A percentile compares a stretch with the other conserved stretches of the same genome.
These are phyloP conservation scores for Mucor plumbeus DNA, from an alignment of 371 early-diverging fungal species.

Conservation along the genomic window DNA sequence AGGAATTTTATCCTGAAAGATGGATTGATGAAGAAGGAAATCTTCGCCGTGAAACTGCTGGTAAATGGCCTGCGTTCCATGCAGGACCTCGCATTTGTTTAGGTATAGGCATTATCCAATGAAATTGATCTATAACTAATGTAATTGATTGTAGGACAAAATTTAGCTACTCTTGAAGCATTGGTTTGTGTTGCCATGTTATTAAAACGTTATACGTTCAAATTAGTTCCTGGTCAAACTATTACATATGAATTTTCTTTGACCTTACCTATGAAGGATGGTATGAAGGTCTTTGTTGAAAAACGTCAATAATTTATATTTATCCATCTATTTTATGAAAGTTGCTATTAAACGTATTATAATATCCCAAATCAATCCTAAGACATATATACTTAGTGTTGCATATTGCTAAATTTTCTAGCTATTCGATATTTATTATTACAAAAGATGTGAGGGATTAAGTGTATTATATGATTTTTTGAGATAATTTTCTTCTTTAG, in stretches of 20 bases:
- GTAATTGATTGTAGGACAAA: conserved; percentile 43
- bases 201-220: conserved; percentile 47
- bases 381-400: background rate
- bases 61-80: conserved; percentile 59
- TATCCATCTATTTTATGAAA: background rate
- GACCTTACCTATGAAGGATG: conserved; percentile 58
- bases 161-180: conserved; percentile 55
- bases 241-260: conserved; percentile 45
- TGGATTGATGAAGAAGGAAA: conserved; percentile 53
- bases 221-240: conserved; percentile 42
- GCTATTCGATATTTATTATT: background rate
- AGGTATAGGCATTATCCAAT: conserved; percentile 26
- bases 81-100: conserved; percentile 75
- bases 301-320: conserved; percentile 11
- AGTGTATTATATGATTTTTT: background rate
- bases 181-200: conserved; percentile 46
- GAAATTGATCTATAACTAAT: conserved; percentile 25
- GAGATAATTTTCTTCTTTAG: background rate
- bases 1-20: conserved; percentile 66
- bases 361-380: too few species aligned
- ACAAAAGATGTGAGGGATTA: background rate
- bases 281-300: conserved; percentile 45
- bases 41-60: conserved; percentile 29
- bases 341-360: background rate
- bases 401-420: too few species aligned